Evolutionary conservation across 1,139 yeast species (phyloP), one percentile per base, ranked within the genome.

Genomic region (Blastobotrys apis): DNA sequence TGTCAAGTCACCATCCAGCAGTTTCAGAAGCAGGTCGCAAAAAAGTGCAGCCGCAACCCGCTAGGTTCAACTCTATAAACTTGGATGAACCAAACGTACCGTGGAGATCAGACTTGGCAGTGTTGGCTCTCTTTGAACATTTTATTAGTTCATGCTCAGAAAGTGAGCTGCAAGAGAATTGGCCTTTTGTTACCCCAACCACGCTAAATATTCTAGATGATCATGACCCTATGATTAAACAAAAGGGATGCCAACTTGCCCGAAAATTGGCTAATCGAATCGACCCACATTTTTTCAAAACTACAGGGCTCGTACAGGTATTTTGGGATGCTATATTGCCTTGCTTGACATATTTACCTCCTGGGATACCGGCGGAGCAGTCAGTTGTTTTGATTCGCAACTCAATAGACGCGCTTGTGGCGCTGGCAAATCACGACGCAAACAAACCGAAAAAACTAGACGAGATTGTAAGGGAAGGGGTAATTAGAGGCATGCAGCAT

Each of bases 121-220:
- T 54, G 5, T 45, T 63, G 5, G 53, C 65, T 1, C 45, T 55
- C 55, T 63, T 71, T 3, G 65, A 67, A 56, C 59, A 63, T 35
- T 47, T 68, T 20, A 53, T 74, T 1, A 47, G 52, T 1, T 34
- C 49, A 5, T 43, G 59, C 3, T 45, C 54, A 4, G 37, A 44
- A 0, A 53, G 49, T 5, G 55, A 56, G 2, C 33, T 58, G 15
- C 60, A 57, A 22, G 50, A 58, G 3, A 50, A 67, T 43, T 75
- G 80, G 78, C 63, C 74, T 23, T 47, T 74, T 4, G 49, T 77
- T 1, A 63, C 78, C 0, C 77, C 84, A 0, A 71, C 78, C 8
- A 62, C 65, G 9, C 54, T 80, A 20, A 76, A 76, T 47, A 58
- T 77, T 9, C 57, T 77, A 17, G 83, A 79, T 53, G 77, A 75